Evolutionary conservation across 140 eudicot species (phyloP).

Genomic region (Senecio squalidus): DNA sequence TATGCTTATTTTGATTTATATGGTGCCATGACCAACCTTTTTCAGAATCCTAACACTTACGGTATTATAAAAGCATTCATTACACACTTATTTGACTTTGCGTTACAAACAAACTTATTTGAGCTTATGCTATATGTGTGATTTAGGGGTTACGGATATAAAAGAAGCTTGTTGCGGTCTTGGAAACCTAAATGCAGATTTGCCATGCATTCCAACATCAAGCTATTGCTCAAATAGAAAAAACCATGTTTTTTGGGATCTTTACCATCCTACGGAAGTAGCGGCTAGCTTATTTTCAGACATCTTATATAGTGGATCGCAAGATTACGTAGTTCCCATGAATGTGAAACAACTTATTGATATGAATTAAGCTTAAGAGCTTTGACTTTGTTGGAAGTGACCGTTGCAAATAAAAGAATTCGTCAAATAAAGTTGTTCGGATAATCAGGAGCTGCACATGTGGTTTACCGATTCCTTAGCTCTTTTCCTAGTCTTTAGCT

Average conservation of each 20-base stretch:
- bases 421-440: too few relatives aligned
- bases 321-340: constrained; percentile 37
- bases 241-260: constrained; percentile 78
- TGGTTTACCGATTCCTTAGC: too few relatives aligned
- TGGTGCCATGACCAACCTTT: constrained; percentile 37
- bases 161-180: constrained; percentile 83
- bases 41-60: constrained; percentile 42
- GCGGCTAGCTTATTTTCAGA: constrained; percentile 43
- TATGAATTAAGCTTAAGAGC: too few relatives aligned
- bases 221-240: constrained; percentile 47
- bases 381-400: too few relatives aligned
- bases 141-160: constrained; percentile 60
- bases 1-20: constrained; percentile 64
- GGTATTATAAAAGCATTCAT: constrained; percentile 33
- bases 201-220: constrained; percentile 61
- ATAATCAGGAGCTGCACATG: too few relatives aligned
- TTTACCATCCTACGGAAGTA: constrained; percentile 68
- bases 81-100: neutral
- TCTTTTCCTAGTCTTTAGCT: too few relatives aligned
- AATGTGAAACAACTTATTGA: constrained; percentile 54
- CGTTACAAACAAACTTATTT: neutral
- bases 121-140: neutral
- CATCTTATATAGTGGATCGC: constrained; percentile 33
- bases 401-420: neutral
- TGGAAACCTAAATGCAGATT: constrained; percentile 61